Conservation (phyloP, 2,329 filamentous ascomycete species). For the Dothideomycetidae sp. region DNA sequence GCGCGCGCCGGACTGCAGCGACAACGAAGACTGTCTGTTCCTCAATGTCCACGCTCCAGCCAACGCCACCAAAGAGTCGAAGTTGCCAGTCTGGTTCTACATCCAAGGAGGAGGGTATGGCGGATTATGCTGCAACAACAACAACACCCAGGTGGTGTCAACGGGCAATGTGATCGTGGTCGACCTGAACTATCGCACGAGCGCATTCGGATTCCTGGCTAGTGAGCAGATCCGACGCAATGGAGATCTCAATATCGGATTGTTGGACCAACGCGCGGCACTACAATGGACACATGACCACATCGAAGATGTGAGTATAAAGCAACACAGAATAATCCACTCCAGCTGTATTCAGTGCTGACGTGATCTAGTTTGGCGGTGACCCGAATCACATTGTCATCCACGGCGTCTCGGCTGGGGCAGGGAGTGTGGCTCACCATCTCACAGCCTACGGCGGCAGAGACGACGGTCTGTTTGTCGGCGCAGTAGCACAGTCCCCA, state of each 20-base stretch:
- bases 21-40: constrained; percentile 26
- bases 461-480: constrained; percentile 30
- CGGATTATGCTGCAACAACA: constrained; percentile 25
- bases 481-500: constrained; percentile 12
- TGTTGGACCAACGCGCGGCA: constrained; percentile 40
- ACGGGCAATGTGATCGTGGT: constrained; percentile 26
- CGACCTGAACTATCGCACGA: constrained; percentile 23
- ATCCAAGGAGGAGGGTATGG: constrained; percentile 28
- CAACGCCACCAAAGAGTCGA: constrained; percentile 21
- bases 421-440: constrained; percentile 16
- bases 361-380: constrained; percentile 20
- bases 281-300: constrained; percentile 40
- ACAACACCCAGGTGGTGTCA: constrained; percentile 22
- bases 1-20: not conserved
- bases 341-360: no score
- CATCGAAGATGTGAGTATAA: constrained; percentile 29
- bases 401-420: constrained; percentile 29
- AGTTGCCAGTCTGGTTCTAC: constrained; percentile 27
- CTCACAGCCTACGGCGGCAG: constrained; percentile 29
- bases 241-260: constrained; percentile 32
- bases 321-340: no score
- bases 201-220: constrained; percentile 30
- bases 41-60: constrained; percentile 26
- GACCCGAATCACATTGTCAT: constrained; percentile 25
- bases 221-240: constrained; percentile 17